phyloP scores from a whole-genome alignment of 163 green algal species.

The Scenedesmus sp. region DNA sequence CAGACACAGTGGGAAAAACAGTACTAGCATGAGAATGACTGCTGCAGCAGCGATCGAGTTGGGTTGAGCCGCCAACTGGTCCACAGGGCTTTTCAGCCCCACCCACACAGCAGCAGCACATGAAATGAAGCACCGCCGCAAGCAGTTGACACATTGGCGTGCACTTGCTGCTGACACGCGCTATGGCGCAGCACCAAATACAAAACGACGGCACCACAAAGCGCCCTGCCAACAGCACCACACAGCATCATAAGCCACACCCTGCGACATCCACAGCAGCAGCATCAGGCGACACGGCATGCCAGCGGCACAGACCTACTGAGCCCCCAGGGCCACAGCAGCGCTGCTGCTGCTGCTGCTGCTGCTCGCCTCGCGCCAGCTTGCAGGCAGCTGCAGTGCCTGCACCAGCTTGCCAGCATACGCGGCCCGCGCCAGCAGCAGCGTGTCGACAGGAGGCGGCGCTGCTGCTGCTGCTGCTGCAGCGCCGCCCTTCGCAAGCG shows the following conservation, averaged over 20 bases:
- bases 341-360: neutral
- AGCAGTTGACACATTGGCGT: neutral
- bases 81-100: neutral
- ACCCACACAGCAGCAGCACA: neutral
- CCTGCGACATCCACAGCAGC: neutral
- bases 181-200: neutral
- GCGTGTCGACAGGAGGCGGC: neutral
- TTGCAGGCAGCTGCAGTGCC: neutral
- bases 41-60: neutral
- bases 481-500: neutral
- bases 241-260: neutral
- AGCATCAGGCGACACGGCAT: neutral
- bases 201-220: neutral
- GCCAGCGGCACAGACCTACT: neutral
- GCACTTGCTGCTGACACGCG: neutral
- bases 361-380: neutral
- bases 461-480: conserved; percentile 3
- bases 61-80: neutral
- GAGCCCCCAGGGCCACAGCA: neutral
- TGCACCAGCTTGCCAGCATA: conserved; percentile 21
- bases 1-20: neutral
- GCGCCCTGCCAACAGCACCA: neutral
- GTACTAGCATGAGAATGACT: neutral
- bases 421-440: neutral
- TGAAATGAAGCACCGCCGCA: neutral